Percentiles rank a stretch among this genome's conserved stretches.
Evolutionary conservation across 2,329 filamentous ascomycete species (phyloP).

Genomic region (Xylariaceae sp.): DNA sequence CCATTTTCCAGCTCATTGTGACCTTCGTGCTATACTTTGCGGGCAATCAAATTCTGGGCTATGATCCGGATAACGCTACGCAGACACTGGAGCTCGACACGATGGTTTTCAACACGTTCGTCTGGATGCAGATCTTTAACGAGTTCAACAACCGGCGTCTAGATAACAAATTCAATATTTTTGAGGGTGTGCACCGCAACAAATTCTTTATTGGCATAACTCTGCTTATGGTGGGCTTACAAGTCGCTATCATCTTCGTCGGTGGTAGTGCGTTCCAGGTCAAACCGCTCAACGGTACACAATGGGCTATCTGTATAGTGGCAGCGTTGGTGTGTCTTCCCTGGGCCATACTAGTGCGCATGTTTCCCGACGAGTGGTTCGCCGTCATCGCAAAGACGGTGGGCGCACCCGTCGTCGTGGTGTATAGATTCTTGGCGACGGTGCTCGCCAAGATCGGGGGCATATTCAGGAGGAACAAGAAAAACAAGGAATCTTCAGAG

Average conservation of each 20-base stretch:
- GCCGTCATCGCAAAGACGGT: slow-evolving; percentile 40
- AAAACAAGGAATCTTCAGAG: background rate
- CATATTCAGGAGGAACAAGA: slow-evolving; percentile 28
- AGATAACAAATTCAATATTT: slow-evolving; percentile 67
- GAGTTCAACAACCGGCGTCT: slow-evolving; percentile 69
- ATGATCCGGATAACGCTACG: slow-evolving; percentile 48
- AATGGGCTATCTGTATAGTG: slow-evolving; percentile 62
- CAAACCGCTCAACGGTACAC: slow-evolving; percentile 52
- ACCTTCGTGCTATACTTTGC: slow-evolving; percentile 67
- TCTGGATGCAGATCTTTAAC: slow-evolving; percentile 77
- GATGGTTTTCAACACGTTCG: slow-evolving; percentile 72
- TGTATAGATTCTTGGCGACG: slow-evolving; percentile 33
- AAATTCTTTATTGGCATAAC: slow-evolving; percentile 64
- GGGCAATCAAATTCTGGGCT: slow-evolving; percentile 60
- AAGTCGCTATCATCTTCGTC: slow-evolving; percentile 63
- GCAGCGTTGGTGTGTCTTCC: slow-evolving; percentile 56
- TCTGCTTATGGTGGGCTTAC: slow-evolving; percentile 61
- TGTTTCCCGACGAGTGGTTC: slow-evolving; percentile 55
- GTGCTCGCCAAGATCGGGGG: slow-evolving; percentile 28
- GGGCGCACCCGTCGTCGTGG: slow-evolving; percentile 39
- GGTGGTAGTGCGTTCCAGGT: slow-evolving; percentile 62
- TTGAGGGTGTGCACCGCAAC: slow-evolving; percentile 62
- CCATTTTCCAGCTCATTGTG: slow-evolving; percentile 64
- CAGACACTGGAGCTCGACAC: slow-evolving; percentile 58
- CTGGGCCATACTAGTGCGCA: slow-evolving; percentile 54